Base-by-base conservation (phyloP, 2,329 filamentous ascomycete species). In the Didymosphaeria variabile region DNA sequence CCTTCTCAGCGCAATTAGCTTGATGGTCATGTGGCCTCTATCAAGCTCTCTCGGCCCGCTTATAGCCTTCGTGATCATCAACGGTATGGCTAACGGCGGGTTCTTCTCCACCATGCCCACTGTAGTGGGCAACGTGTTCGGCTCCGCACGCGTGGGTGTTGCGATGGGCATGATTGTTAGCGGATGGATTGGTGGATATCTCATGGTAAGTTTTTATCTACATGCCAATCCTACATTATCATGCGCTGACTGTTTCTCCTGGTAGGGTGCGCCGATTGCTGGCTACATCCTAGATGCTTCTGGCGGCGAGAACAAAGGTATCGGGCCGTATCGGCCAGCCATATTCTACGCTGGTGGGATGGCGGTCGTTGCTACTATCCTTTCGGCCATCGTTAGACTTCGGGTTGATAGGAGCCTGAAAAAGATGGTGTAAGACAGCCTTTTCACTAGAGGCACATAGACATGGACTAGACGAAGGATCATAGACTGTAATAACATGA, bases 21-120 rank as follows among this genome's bases (percentile, higher is more conserved):
- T 51, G 47, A 51, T 51, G 47, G 47, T 51, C 2, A 51, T 51
- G 47, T 51, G 47, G 47, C 47, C 47, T 13, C 47, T 51, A 6
- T 51, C 47, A 13, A 51, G 15, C 31, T 51, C 47, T 34, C 29
- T 51, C 1, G 47, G 47, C 19, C 47, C 47, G 5, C 47, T 51
- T 5, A 19, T 51, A 12, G 47, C 31, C 10, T 51, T 51, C 21
- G 31, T 51, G n/a, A 13, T 36, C 19, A 51, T 51, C 31, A 51
- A 51, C 21, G 47, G 47, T 5, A 51, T 51, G 47, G 47, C 47
- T 29, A 51, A 51, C 32, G 47, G 47, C 1, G 47, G 47, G 6
- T 51, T 51, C 47, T 51, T 51, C 13, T 51, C 47, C 36, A 51
- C 47, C 2, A 51, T 51, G 47, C 47, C 47, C 9, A 51, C 47